phyloP scores from a whole-genome alignment of 2,329 filamentous ascomycete species.

The Xylariaceae sp. region DNA sequence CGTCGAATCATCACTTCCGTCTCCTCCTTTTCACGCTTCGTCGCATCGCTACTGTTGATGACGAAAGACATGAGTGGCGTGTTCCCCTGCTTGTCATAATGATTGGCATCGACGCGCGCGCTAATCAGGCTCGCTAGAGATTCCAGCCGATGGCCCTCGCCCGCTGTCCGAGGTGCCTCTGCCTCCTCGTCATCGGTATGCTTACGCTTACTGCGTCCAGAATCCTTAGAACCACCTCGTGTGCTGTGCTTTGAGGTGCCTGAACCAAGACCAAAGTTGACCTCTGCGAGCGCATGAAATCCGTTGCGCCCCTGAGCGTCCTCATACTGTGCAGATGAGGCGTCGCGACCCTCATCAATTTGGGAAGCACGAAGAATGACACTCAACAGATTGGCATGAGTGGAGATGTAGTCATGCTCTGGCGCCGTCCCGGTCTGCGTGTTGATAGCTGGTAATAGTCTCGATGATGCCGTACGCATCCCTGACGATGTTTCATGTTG shows the following conservation, averaged over 20 bases:
- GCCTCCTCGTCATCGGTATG: slow-evolving; percentile 25
- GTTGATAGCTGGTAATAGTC: slow-evolving; percentile 16
- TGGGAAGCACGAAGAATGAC: slow-evolving; percentile 33
- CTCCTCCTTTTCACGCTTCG: slow-evolving; percentile 44
- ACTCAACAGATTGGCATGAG: slow-evolving; percentile 34
- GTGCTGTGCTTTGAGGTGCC: slow-evolving; percentile 11
- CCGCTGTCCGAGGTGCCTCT: slow-evolving; percentile 8
- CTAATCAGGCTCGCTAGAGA: slow-evolving; percentile 32
- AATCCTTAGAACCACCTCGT: slow-evolving; percentile 13
- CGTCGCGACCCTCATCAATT: slow-evolving; percentile 18
- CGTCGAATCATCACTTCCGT: slow-evolving; percentile 41
- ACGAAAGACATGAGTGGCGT: slow-evolving; percentile 54
- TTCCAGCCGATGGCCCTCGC: slow-evolving; percentile 17
- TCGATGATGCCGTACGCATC: slow-evolving; percentile 10
- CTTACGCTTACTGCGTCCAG: slow-evolving; percentile 35
- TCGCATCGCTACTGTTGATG: slow-evolving; percentile 38
- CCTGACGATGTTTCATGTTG: slow-evolving; percentile 11
- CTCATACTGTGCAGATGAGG: slow-evolving; percentile 31
- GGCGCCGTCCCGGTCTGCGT: slow-evolving; percentile 21
- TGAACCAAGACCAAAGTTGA: slow-evolving; percentile 32
- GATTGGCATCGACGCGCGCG: slow-evolving; percentile 44
- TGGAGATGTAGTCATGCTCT: slow-evolving; percentile 21
- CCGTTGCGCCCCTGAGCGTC: slow-evolving; percentile 49
- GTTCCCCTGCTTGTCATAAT: slow-evolving; percentile 47
- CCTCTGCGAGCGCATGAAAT: slow-evolving; percentile 53